A percentile compares a stretch with the other conserved stretches of the same genome.
phyloP scores from a whole-genome alignment of 441 rosid species.

The Gossypium schwendimanii region DNA sequence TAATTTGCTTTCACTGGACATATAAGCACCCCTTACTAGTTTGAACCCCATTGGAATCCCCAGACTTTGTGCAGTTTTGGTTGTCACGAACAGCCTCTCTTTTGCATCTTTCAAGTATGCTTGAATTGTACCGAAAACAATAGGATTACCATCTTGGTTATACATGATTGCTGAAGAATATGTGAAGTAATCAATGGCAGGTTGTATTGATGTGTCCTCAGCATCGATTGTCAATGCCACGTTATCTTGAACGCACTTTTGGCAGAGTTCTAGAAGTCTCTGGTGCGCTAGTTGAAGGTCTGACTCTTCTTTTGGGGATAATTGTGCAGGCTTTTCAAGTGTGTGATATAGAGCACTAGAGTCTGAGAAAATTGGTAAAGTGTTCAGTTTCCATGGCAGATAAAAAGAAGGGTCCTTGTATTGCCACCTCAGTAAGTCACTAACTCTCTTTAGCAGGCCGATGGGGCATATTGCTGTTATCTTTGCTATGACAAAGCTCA shows the following conservation, averaged over 20 bases:
- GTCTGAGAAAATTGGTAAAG: slow-evolving; percentile 56
- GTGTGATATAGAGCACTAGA: slow-evolving; percentile 74
- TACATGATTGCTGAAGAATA: slow-evolving; percentile 45
- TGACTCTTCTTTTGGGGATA: slow-evolving; percentile 46
- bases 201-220: slow-evolving; percentile 69
- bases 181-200: slow-evolving; percentile 75
- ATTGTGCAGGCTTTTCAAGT: slow-evolving; percentile 39
- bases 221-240: slow-evolving; percentile 62
- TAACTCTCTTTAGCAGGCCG: slow-evolving; percentile 38
- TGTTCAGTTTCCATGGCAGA: slow-evolving; percentile 63
- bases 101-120: slow-evolving; percentile 71
- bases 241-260: slow-evolving; percentile 39
- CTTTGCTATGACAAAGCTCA: slow-evolving; percentile 56
- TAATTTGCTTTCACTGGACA: slow-evolving; percentile 51
- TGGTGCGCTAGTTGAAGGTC: slow-evolving; percentile 44
- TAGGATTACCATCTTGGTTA: slow-evolving; percentile 37
- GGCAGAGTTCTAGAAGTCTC: slow-evolving; percentile 44
- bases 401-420: slow-evolving; percentile 43
- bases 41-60: slow-evolving; percentile 74
- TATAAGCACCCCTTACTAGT: slow-evolving; percentile 87
- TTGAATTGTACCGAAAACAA: slow-evolving; percentile 66
- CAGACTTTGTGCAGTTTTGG: slow-evolving; percentile 44
- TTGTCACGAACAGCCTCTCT: slow-evolving; percentile 46
- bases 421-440: slow-evolving; percentile 79
- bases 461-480: slow-evolving; percentile 66